Base-by-base conservation (phyloP, 2,329 filamentous ascomycete genomes). In the Metarhizium anisopliae region DNA sequence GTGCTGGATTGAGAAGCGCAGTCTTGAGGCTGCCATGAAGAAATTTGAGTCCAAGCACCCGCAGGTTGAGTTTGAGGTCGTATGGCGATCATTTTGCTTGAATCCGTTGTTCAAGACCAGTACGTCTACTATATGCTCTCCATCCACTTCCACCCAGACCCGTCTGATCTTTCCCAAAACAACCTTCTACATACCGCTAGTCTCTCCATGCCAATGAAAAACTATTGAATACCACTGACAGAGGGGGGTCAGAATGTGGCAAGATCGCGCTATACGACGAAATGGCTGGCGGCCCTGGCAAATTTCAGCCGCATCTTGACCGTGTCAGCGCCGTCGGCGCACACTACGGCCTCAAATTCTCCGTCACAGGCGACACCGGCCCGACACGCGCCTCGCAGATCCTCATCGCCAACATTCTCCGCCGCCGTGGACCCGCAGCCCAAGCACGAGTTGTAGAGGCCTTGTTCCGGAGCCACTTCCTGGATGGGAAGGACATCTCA, bases 1-100 rank as follows among this genome's bases (percentile, higher is more conserved):
- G 69, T 79, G 75, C 60, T 81, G 77, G 60, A 68, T 81, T 57
- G 72, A 74, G 56, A 72, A 77, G 59, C 73, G 69, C 55, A 74
- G 71, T 54, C 69, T 81, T 53, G 72, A 78, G 56, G 60, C 58
- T 13, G 77, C 78, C 55, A 77, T 80, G 58, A 63, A 67, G 25
- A 60, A 63, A 6, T 78, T 75, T 63, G 67, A 66, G 54, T 59
- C 64, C 4, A 60, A 60, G 14, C 69, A 78, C 57, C 75, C 76
- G 0, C 69, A 73, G 16, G 69, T 73, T 29, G 67, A 71, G 5
- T 79, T 81, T 56, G 71, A 77, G 47, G 64, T 80, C 13, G 64
- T 66, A 1, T 81, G 74, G 68, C 74, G 72, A 45, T 77, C 78
- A 0, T 78, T 74, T 57, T 71, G 79, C 54, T 67, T 81, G 2